Evolutionary conservation across 140 eudicot species (phyloP), one percentile per base, ranked within the genome.

Genomic region (Flaveria floridana): DNA sequence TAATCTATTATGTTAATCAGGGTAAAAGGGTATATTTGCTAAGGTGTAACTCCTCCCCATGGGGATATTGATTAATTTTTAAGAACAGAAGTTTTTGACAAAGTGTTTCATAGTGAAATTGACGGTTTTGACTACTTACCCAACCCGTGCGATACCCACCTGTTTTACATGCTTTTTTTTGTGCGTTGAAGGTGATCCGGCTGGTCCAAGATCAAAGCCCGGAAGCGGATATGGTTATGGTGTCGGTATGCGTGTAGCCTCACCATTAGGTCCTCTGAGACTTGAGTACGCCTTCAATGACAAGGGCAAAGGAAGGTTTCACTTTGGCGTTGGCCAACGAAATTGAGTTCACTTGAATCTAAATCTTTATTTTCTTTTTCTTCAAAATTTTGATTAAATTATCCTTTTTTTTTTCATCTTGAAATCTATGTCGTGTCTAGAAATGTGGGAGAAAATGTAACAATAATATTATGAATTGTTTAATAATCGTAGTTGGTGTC

Each of bases 221-320:
- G 99, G 99, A 72, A 90, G 91, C 76, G 99, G 99, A 71, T 90
- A 94, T 23, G 99, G 99, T 30, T 90, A 85, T 67, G 98, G 96
- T 26, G 79, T 87, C 18, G 96, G 98, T 28, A 70, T 92, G 30
- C 96, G 98, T 4, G 92, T 92, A 39, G 95, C 91, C 74, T 92
- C 98, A 50, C 96, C 98, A 0, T 74, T 92, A 75, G 98, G 98
- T 3, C 98, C 96, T 62, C 78, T 79, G 72, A 13, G 99, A 14
- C 92, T 94, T 3, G 99, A 94, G 82, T 90, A 94, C 11, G 99
- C 99, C 28, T 90, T 94, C 30, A 94, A 84, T 62, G 97, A 94
- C 78, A 87, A 91, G 57, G 77, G 86, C 70, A 89, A 85, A 1
- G 91, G 97, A 70, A 85, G 99, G 85, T 94, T 90, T 80, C 99